Base-by-base conservation (phyloP, 202 grass and related monocot species). In the Dendrocalamus latiflorus region DNA sequence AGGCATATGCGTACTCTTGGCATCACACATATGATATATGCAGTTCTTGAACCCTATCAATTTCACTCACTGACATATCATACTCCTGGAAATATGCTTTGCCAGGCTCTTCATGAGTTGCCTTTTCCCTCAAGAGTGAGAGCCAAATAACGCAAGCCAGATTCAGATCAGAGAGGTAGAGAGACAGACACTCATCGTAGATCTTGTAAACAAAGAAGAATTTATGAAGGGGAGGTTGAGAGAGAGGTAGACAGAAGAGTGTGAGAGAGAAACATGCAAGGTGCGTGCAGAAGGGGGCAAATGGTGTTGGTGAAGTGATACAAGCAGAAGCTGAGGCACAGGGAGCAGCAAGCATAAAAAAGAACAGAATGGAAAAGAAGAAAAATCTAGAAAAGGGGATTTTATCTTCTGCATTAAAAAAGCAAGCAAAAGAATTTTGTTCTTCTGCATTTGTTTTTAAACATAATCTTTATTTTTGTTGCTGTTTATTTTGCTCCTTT, bases 101-200 rank as follows among this genome's bases (percentile, higher is more conserved):
- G 79, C 69, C 88, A 90, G 88, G 84, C 81, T 74, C 83, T 72
- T 62, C 42, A 74, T 59, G 83, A 74, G 74, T 43, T 74, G 74
- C 88, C 44, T 83, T 83, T 83, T 62, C 80, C 34, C 68, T 83
- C 84, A 83, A 83, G 79, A 83, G 75, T 79, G 81, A 47, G 78
- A 87, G 75, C 75, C 75, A 75, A 87, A 90, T 90, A 90, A 90
- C 87, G 88, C 80, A 80, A 61, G 68, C 60, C 80, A 79, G 79
- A 86, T 78, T 43, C 79, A 78, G 58, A 76, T 51, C 6, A 51
- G 73, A 71, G 60, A 30, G 24, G 57, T 47, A 49, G 60, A 16
- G 53, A 56, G 53, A 22, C 34, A 56, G n/a, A 22, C 43, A 45
- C 69, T 81, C 84, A 68, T 67, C 70, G 69, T 76, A 41, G 41